Evolutionary conservation across 129 eudicot genomes (phyloP).

Genomic region (Pittosporum tobira): DNA sequence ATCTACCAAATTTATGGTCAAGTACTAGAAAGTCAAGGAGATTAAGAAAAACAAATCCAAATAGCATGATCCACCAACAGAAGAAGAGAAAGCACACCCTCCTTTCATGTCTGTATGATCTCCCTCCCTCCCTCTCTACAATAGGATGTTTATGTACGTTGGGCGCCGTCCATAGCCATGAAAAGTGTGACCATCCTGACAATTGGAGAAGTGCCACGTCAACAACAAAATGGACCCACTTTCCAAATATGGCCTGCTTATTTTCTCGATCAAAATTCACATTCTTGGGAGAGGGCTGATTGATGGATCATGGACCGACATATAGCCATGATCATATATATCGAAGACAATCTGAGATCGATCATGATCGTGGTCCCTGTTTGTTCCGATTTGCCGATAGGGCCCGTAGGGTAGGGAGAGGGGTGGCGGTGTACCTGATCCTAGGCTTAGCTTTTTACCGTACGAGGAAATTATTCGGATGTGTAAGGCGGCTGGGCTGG

Average conservation of each 20-base stretch:
- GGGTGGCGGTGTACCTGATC: neutral
- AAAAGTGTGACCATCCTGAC: neutral
- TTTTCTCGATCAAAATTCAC: too few relatives aligned
- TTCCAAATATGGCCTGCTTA: too few relatives aligned
- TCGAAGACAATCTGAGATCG: too few relatives aligned
- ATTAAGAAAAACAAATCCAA: slow-evolving; percentile 8
- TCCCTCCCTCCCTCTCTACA: too few relatives aligned
- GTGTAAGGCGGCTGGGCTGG: slow-evolving; percentile 9
- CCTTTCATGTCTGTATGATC: too few relatives aligned
- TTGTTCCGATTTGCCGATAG: too few relatives aligned
- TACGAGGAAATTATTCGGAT: slow-evolving; percentile 10
- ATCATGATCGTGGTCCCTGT: neutral
- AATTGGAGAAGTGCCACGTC: neutral
- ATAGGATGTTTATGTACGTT: too few relatives aligned
- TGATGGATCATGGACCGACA: too few relatives aligned
- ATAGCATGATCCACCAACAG: slow-evolving; percentile 16
- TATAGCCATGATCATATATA: too few relatives aligned
- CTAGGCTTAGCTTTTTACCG: neutral
- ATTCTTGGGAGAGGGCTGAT: too few relatives aligned
- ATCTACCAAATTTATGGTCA: slow-evolving; percentile 5
- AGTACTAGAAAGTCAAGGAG: neutral
- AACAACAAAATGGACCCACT: neutral
- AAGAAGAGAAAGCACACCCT: neutral
- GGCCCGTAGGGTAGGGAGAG: neutral
- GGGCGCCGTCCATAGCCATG: too few relatives aligned